Percentiles rank a stretch among this genome's conserved stretches.
Evolutionary conservation across 805 yeast genomes (phyloP).

Genomic region (Candida stauntonica): DNA sequence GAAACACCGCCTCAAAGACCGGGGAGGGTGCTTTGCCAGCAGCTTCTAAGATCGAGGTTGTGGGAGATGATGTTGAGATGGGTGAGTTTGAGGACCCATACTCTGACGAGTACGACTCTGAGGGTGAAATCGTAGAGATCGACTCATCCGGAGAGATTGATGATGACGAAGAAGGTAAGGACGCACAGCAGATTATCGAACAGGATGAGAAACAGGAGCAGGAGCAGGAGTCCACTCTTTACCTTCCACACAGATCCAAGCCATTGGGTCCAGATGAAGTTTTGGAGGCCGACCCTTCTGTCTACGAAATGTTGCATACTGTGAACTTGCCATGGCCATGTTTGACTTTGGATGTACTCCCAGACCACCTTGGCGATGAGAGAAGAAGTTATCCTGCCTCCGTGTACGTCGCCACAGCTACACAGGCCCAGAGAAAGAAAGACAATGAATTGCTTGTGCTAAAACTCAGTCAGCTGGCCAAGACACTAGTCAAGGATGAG

Average conservation of each 20-base stretch:
- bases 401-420: slow-evolving; percentile 81
- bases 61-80: slow-evolving; percentile 48
- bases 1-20: slow-evolving; percentile 25
- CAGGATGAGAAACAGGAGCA: slow-evolving; percentile 35
- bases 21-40: slow-evolving; percentile 17
- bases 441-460: slow-evolving; percentile 86
- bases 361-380: slow-evolving; percentile 82
- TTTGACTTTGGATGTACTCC: slow-evolving; percentile 81
- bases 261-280: slow-evolving; percentile 96
- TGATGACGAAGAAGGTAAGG: slow-evolving; percentile 28
- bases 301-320: slow-evolving; percentile 93
- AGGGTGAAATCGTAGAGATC: slow-evolving; percentile 80
- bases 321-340: slow-evolving; percentile 97
- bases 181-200: slow-evolving; percentile 33
- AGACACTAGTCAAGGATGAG: slow-evolving; percentile 74
- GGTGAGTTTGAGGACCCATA: slow-evolving; percentile 87
- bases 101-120: slow-evolving; percentile 91
- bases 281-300: slow-evolving; percentile 92
- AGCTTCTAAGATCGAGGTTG: slow-evolving; percentile 28
- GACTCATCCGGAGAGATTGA: slow-evolving; percentile 48
- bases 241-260: slow-evolving; percentile 81
- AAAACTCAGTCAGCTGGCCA: slow-evolving; percentile 75
- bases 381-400: slow-evolving; percentile 89
- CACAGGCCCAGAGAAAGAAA: slow-evolving; percentile 83
- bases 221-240: slow-evolving; percentile 46